A percentile compares a stretch with the other conserved stretches of the same genome.
Conservation (phyloP, 1,139 yeast genomes). For the Sugiyamaella xylanicola region DNA sequence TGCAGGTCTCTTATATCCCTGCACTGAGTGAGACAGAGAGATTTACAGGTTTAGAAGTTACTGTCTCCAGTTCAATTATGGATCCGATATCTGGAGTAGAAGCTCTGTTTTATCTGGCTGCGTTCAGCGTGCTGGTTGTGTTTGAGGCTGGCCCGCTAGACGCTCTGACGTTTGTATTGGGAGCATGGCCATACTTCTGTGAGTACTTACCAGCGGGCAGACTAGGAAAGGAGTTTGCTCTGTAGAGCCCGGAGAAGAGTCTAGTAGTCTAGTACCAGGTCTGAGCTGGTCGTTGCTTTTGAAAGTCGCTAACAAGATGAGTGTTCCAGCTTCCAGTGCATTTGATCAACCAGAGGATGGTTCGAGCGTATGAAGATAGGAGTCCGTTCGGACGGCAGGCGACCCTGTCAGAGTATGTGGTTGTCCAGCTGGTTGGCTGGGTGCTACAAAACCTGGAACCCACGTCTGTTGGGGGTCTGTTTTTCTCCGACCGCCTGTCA, state of each 20-base stretch:
- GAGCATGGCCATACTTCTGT: slow-evolving; percentile 24
- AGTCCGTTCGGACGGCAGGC: slow-evolving; percentile 34
- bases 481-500: slow-evolving; percentile 31
- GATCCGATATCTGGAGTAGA: slow-evolving; percentile 30
- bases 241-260: too few species aligned
- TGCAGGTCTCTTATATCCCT: too few species aligned
- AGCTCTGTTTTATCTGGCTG: slow-evolving; percentile 24
- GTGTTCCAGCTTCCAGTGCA: slow-evolving; percentile 30
- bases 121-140: slow-evolving; percentile 16
- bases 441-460: slow-evolving; percentile 28
- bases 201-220: slow-evolving; percentile 1
- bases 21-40: too few species aligned
- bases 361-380: slow-evolving; percentile 33
- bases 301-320: slow-evolving; percentile 2
- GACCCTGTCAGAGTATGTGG: slow-evolving; percentile 34
- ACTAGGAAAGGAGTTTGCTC: neutral
- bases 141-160: slow-evolving; percentile 22
- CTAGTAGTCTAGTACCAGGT: too few species aligned
- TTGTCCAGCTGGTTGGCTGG: slow-evolving; percentile 33
- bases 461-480: slow-evolving; percentile 29
- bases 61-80: too few species aligned
- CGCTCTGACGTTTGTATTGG: slow-evolving; percentile 22
- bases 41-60: too few species aligned
- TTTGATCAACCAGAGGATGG: slow-evolving; percentile 28
- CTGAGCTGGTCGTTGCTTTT: too few species aligned